A percentile compares a stretch with the other conserved stretches of the same genome.
Conservation (phyloP, 805 yeast genomes). For the Metschnikowia gruessii region DNA sequence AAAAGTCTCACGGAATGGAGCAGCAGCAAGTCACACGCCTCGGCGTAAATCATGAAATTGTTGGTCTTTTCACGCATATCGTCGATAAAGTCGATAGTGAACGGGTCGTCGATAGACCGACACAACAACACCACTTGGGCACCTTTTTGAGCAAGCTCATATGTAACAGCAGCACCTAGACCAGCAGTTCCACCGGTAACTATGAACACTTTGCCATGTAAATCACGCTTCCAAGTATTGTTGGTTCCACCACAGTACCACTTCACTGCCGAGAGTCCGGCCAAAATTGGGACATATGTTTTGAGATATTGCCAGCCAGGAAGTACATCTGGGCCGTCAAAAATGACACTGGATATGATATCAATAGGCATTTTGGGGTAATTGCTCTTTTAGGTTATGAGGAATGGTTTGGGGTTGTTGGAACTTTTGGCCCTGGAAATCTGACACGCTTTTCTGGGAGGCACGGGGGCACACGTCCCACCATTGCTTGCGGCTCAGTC, state of each 20-base stretch:
- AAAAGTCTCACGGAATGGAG: slow-evolving; percentile 77
- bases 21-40: slow-evolving; percentile 76
- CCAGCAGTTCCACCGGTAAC: slow-evolving; percentile 96
- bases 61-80: slow-evolving; percentile 68
- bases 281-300: slow-evolving; percentile 51
- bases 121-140: slow-evolving; percentile 82
- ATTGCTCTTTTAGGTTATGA: not conserved
- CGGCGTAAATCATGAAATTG: slow-evolving; percentile 84
- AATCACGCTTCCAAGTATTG: slow-evolving; percentile 89
- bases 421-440: no score
- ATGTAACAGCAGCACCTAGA: slow-evolving; percentile 71
- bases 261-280: slow-evolving; percentile 48
- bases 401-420: no score
- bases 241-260: slow-evolving; percentile 73
- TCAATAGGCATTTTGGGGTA: slow-evolving; percentile 71
- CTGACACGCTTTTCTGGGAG: not conserved
- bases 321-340: slow-evolving; percentile 70
- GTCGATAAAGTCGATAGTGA: slow-evolving; percentile 77
- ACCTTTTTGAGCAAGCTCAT: slow-evolving; percentile 73
- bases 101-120: slow-evolving; percentile 57
- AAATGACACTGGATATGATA: slow-evolving; percentile 61
- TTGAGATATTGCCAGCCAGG: slow-evolving; percentile 71
- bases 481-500: not conserved
- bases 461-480: slow-evolving; percentile 8
- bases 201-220: slow-evolving; percentile 84